phyloP scores from a whole-genome alignment of 1,139 yeast species.

The Yamadazyma spencermartinsiae region DNA sequence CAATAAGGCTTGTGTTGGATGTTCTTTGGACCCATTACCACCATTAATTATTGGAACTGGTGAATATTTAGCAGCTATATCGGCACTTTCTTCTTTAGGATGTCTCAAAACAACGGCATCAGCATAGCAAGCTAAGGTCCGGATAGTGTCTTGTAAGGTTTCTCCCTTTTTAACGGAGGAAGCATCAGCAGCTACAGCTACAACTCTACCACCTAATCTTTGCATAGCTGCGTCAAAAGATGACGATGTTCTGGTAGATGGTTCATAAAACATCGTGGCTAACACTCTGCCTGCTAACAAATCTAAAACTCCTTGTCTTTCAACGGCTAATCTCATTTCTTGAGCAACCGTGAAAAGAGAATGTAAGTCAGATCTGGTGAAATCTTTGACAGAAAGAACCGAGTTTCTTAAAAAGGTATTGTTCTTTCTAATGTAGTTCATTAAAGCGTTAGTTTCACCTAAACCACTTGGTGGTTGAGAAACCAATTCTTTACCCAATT shows the following conservation, averaged over 20 bases:
- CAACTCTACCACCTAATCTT: constrained; percentile 97
- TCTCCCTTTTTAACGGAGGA: constrained; percentile 98
- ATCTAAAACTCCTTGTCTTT: constrained; percentile 93
- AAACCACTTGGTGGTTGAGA: constrained; percentile 70
- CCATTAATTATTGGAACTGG: constrained; percentile 98
- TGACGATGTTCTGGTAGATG: constrained; percentile 94
- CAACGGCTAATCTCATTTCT: constrained; percentile 96
- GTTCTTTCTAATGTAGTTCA: constrained; percentile 71
- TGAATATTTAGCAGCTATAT: constrained; percentile 92
- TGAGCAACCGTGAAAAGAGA: constrained; percentile 94
- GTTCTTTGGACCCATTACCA: constrained; percentile 97
- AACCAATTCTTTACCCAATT: constrained; percentile 68
- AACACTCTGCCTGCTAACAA: constrained; percentile 85
- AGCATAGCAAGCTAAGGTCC: constrained; percentile 92
- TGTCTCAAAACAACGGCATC: constrained; percentile 98
- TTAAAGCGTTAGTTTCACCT: constrained; percentile 75
- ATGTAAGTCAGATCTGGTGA: constrained; percentile 85
- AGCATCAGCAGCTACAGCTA: constrained; percentile 77
- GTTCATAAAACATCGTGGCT: constrained; percentile 97
- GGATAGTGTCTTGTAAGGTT: constrained; percentile 93
- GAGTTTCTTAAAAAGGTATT: constrained; percentile 89
- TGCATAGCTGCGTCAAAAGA: constrained; percentile 99
- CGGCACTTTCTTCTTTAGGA: constrained; percentile 89
- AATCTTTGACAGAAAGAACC: constrained; percentile 83
- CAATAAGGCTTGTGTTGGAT: constrained; percentile 97